Evolutionary conservation across 176 grass and related monocot species (phyloP), one percentile per base, ranked within the genome.

Genomic region (Leersia perrieri): DNA sequence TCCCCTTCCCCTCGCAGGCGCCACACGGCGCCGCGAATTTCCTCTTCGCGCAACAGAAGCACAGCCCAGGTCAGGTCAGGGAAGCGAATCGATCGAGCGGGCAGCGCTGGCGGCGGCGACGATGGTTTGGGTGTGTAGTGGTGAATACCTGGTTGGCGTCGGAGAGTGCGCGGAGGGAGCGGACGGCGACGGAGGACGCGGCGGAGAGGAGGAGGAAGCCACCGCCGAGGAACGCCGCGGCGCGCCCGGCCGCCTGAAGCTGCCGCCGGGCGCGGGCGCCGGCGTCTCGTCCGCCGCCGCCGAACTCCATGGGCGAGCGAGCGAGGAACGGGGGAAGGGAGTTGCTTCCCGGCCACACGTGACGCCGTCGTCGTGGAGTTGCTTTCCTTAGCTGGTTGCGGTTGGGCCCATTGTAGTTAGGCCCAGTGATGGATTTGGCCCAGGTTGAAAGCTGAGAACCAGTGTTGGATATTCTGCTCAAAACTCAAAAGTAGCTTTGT

Each of bases 111-210:
- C 27, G 25, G 15, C 49, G 16, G 15, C 44, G 31, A 15, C 20
- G 34, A 26, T 22, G 36, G 11, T 15, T 44, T 35, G 51, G 39
- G 27, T 41, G 29, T 33, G 16, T 16, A 40, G 30, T 12, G 20
- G 10, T 53, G n/a, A n/a, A n/a, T n/a, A 94, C 96, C 87, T 90
- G 84, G 77, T 95, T 95, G 51, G 90, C 72, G 80, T 93, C 92
- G 53, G 84, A 85, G 75, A 93, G 75, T 45, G 70, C 86, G 67
- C 86, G 90, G 68, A 98, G 83, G 58, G 92, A 93, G 72, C 81
- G 88, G 28, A 99, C 82, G 58, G 90, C 78, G 11, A 81, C 55
- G 31, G 88, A 88, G 51, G 96, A 95, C 39, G 72, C 86, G 4
- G 72, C 34, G 5, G 96, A 86, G 23, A 95, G 70, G 32, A 89